Evolutionary conservation across 169 alveolate species (phyloP), one percentile per base, ranked within the genome.

Genomic region (Cryptosporidium parvum): DNA sequence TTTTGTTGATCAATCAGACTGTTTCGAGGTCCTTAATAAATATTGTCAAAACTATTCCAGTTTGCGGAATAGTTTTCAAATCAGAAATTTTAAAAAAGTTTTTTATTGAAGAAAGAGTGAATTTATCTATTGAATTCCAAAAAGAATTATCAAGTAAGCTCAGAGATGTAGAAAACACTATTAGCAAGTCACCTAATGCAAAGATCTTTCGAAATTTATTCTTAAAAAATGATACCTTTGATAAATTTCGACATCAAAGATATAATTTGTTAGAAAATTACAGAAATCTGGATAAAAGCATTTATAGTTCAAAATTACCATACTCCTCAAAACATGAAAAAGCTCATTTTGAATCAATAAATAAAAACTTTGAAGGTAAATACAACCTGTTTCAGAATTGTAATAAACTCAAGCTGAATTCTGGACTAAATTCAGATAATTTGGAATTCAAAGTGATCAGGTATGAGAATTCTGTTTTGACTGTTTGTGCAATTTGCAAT

Each of bases 71-170:
- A n/a, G 35, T 56, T 56, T 56, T 56, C 67, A 56, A 56, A 10
- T 56, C 67, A 16, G 72, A 65, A 1, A 26, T 18, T 37, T 33
- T 21, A 65, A 65, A 37, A 65, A 37, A 29, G 44, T 33, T 65
- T 73, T 73, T 53, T 51, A 56, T 51, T 12, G 68, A 59, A 33
- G 67, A 35, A 37, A 73, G 86, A 73, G 21, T 73, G n/a, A 52
- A 52, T 16, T 33, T 73, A 51, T 51, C 58, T 2, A 18, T 53
- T 29, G 33, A 31, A 35, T 14, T 73, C 35, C 86, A 73, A 52
- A 33, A 59, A 14, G 21, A 73, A 31, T 14, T 52, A 10, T 35
- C 51, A 16, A 52, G 16, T 31, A 29, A 59, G 31, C 12, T 56
- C 23, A 73, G 23, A 33, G 23, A 31, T 10, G 33, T 65, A 12